Evolutionary conservation across 331 rosid genomes (phyloP).

Genomic region (Pyrus hybrid): DNA sequence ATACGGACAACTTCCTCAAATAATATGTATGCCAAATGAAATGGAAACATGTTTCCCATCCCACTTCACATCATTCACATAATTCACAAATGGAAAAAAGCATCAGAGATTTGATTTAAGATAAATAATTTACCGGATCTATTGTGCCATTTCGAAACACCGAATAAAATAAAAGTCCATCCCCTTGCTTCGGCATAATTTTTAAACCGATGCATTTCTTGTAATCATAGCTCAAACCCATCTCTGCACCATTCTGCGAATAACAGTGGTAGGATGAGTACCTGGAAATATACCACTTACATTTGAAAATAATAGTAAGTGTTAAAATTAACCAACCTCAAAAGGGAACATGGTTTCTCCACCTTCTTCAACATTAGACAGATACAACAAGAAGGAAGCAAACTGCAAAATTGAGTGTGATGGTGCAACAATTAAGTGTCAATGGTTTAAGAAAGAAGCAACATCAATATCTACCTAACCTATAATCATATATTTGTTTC

Average conservation of each 20-base stretch:
- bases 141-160: constrained; percentile 65
- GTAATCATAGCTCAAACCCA: constrained; percentile 38
- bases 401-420: constrained; percentile 34
- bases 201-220: constrained; percentile 57
- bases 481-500: background rate
- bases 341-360: constrained; percentile 87
- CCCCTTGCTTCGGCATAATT: constrained; percentile 76
- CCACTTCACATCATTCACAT: no score
- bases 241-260: constrained; percentile 55
- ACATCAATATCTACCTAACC: background rate
- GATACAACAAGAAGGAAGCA: constrained; percentile 79
- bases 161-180: constrained; percentile 82
- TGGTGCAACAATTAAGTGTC: background rate
- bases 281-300: background rate
- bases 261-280: background rate
- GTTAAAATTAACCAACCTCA: constrained; percentile 34
- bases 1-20: background rate
- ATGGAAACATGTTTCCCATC: no score
- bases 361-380: constrained; percentile 71
- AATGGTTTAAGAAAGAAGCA: background rate
- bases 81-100: no score
- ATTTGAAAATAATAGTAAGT: background rate
- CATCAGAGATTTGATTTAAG: background rate
- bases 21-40: background rate
- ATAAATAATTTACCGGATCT: constrained; percentile 49